Conservation (phyloP, 345 rosid genomes). For the Laguncularia racemosa region DNA sequence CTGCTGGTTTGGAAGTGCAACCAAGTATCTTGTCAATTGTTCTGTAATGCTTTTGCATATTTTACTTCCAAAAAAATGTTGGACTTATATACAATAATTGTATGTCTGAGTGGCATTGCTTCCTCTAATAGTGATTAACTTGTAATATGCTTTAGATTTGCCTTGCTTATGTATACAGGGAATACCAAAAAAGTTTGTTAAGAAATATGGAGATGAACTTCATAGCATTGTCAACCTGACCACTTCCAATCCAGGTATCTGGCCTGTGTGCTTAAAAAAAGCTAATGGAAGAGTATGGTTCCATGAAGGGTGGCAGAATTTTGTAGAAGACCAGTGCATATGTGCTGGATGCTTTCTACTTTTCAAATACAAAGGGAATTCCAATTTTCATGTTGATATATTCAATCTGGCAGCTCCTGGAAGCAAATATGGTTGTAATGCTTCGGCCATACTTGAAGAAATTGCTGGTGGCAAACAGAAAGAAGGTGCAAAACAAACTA, state of each 20-base stretch:
- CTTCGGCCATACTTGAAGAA: no score
- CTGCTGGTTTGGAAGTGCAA: no score
- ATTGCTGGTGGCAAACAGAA: no score
- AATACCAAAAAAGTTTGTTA: background rate
- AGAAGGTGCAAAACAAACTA: no score
- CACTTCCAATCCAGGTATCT: background rate
- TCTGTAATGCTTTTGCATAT: no score
- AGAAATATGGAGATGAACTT: background rate
- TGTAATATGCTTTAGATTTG: no score
- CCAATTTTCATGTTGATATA: background rate
- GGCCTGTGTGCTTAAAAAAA: background rate
- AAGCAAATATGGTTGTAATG: background rate
- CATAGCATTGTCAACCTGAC: background rate
- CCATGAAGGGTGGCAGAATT: background rate
- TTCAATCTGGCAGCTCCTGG: background rate
- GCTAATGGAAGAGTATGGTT: background rate
- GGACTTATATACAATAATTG: no score
- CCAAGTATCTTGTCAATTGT: no score
- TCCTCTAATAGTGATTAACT: no score
- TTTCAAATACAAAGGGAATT: background rate
- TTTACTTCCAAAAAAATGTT: no score
- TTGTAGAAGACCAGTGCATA: background rate
- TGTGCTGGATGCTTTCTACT: background rate
- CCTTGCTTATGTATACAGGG: background rate
- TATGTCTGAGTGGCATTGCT: no score